Percentiles rank a stretch among this genome's conserved stretches.
Evolutionary conservation across 2,329 filamentous ascomycete genomes (phyloP).

Genomic region (Pseudocercospora eumusae): DNA sequence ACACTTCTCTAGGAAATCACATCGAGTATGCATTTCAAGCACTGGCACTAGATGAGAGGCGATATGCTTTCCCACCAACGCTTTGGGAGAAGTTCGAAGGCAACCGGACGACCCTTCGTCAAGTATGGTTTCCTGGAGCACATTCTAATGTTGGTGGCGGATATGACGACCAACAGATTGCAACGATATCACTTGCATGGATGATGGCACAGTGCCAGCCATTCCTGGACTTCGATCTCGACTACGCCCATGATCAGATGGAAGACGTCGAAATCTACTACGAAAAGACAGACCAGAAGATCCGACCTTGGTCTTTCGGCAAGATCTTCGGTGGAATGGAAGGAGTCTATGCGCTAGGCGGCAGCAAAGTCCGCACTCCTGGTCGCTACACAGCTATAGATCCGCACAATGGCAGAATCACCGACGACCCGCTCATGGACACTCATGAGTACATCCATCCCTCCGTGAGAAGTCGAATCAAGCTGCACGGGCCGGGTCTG

Average conservation of each 20-base stretch:
- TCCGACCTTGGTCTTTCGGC: conserved; percentile 53
- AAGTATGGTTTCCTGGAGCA: conserved; percentile 53
- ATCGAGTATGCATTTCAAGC: conserved; percentile 51
- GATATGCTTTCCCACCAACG: conserved; percentile 45
- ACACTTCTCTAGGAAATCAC: conserved; percentile 47
- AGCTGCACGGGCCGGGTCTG: conserved; percentile 50
- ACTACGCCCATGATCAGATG: conserved; percentile 52
- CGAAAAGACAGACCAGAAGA: conserved; percentile 43
- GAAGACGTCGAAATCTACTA: conserved; percentile 50
- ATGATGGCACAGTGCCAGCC: conserved; percentile 57
- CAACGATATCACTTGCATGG: conserved; percentile 58
- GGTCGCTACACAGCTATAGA: conserved; percentile 51
- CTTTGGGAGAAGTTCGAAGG: conserved; percentile 48
- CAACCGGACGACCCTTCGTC: conserved; percentile 48
- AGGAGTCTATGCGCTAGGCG: conserved; percentile 52
- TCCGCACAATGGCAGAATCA: conserved; percentile 46
- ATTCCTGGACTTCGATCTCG: conserved; percentile 51
- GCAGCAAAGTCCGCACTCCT: conserved; percentile 49
- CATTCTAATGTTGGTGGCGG: conserved; percentile 52
- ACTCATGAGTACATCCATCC: conserved; percentile 57
- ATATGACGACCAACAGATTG: conserved; percentile 49
- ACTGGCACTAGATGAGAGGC: conserved; percentile 47
- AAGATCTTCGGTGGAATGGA: conserved; percentile 50
- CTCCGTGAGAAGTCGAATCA: conserved; percentile 49
- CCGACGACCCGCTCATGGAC: conserved; percentile 48